A percentile compares a stretch with the other conserved stretches of the same genome.
These are phyloP conservation scores for Pelargonium citronellum DNA, from an alignment of 441 rosid species.

Conservation along the genomic window DNA sequence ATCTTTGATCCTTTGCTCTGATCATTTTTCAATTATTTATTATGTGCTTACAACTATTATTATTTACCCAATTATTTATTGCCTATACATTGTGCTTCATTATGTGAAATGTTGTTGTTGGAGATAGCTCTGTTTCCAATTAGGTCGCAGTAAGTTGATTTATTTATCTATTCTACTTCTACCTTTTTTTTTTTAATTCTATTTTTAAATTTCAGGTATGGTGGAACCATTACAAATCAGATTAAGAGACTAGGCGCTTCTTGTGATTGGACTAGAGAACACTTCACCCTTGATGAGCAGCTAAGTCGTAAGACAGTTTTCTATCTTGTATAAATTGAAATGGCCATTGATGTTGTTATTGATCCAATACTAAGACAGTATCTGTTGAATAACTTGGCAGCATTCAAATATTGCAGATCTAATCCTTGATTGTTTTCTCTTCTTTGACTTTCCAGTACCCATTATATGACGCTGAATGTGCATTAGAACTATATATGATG, in stretches of 20 bases:
- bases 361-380: neutral
- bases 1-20: conserved; percentile 6
- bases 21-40: neutral
- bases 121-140: neutral
- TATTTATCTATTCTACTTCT: neutral
- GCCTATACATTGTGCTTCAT: neutral
- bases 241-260: conserved; percentile 97
- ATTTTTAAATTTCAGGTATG: conserved; percentile 54
- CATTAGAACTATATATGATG: neutral
- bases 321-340: conserved; percentile 31
- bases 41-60: neutral
- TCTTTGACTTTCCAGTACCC: neutral
- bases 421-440: neutral
- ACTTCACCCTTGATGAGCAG: conserved; percentile 92
- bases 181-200: neutral
- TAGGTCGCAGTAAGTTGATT: conserved; percentile 2
- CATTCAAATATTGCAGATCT: neutral
- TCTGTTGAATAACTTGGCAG: conserved; percentile 5
- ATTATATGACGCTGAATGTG: neutral
- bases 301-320: conserved; percentile 91
- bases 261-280: conserved; percentile 95
- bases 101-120: neutral
- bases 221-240: conserved; percentile 89
- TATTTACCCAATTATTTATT: neutral
- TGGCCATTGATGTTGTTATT: conserved; percentile 14